A percentile compares a stretch with the other conserved stretches of the same genome.
These are phyloP conservation scores for Candida manassasensis DNA, from an alignment of 805 yeast genomes.

Conservation along the genomic window DNA sequence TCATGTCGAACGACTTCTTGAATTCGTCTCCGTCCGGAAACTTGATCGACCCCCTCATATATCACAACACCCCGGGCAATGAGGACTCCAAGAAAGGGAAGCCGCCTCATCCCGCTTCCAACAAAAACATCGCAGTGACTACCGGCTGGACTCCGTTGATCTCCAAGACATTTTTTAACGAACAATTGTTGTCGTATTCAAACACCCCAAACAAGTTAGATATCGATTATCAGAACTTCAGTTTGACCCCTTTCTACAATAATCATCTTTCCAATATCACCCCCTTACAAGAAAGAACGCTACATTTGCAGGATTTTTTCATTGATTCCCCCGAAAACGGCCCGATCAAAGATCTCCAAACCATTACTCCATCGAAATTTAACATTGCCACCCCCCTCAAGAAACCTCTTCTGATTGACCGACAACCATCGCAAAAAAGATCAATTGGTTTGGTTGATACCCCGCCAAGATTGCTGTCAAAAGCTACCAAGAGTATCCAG, in stretches of 20 bases:
- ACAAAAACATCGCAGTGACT: conserved; percentile 12
- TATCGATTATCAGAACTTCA: conserved; percentile 22
- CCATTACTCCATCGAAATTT: conserved; percentile 40
- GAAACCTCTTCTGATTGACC: conserved; percentile 17
- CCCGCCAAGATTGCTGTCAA: conserved; percentile 30
- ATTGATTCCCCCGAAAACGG: conserved; percentile 38
- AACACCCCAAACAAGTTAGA: conserved; percentile 32
- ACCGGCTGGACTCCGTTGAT: conserved; percentile 44
- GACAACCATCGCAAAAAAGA: conserved; percentile 28
- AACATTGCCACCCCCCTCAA: conserved; percentile 7
- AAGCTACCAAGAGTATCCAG: conserved; percentile 12
- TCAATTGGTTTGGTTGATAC: conserved; percentile 35
- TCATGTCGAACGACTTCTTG: conserved; percentile 26
- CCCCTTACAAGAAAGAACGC: conserved; percentile 40
- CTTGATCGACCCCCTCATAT: conserved; percentile 32
- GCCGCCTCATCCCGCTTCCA: background rate
- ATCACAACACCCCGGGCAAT: conserved; percentile 9
- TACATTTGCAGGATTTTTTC: conserved; percentile 39
- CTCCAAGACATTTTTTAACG: conserved; percentile 32
- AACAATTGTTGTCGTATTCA: conserved; percentile 27
- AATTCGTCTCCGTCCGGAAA: conserved; percentile 34
- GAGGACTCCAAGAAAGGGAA: background rate
- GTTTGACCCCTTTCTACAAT: conserved; percentile 36
- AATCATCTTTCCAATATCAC: conserved; percentile 28
- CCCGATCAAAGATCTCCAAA: conserved; percentile 25